These are phyloP conservation scores for Dictyostelium purpureum DNA, from an alignment of 78 protist species.

Conservation along the genomic window DNA sequence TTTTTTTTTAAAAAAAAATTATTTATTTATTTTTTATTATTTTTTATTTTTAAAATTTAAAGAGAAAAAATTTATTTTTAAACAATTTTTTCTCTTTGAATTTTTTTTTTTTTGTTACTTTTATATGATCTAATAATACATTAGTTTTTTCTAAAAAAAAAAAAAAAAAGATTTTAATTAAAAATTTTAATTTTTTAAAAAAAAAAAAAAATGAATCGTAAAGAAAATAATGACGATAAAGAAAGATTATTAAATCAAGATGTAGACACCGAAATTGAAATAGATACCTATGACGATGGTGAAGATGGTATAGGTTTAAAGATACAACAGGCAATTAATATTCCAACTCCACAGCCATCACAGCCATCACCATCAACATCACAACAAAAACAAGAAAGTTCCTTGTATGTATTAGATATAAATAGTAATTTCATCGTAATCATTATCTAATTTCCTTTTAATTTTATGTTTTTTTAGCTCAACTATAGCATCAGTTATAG, in stretches of 20 bases:
- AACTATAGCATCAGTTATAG: slow-evolving; percentile 67
- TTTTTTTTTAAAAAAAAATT: not conserved
- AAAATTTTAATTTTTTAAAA: too few species aligned
- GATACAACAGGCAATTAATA: not conserved
- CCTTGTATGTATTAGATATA: not conserved
- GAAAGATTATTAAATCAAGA: not conserved
- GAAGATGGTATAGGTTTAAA: not conserved
- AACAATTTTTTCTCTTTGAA: not conserved
- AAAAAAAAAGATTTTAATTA: too few species aligned
- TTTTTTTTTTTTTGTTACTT: not conserved
- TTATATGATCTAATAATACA: not conserved
- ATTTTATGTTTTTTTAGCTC: not conserved
- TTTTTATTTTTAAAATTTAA: too few species aligned
- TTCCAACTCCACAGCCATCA: not conserved
- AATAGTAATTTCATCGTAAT: not conserved
- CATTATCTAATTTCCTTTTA: not conserved
- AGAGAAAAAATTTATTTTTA: not conserved
- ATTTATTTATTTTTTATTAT: not conserved
- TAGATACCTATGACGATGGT: not conserved
- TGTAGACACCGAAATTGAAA: not conserved
- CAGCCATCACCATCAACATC: not conserved
- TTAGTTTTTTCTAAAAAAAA: not conserved
- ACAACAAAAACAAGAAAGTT: not conserved
- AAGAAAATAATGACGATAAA: not conserved
- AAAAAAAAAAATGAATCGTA: not conserved